phyloP scores from a whole-genome alignment of 441 rosid species.

The Adansonia gregorii region DNA sequence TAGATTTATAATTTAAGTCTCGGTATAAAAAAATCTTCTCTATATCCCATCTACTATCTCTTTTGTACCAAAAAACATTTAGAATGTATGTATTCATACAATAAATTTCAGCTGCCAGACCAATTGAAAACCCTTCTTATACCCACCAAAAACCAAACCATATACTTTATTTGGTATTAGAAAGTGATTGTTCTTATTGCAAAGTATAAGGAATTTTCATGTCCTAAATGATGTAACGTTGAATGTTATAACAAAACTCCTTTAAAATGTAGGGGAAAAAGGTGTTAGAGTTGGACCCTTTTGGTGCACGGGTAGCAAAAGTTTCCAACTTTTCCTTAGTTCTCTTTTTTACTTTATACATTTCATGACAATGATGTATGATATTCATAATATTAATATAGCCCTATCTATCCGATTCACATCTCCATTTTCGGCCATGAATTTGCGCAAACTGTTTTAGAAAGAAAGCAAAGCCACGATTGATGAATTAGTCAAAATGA shows the following conservation, averaged over 20 bases:
- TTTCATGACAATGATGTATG: constrained; percentile 10
- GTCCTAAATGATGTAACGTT: constrained; percentile 13
- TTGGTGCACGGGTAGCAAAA: constrained; percentile 23
- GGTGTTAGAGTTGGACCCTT: constrained; percentile 18
- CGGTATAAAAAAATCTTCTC: too few relatives aligned
- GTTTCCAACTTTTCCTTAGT: constrained; percentile 2
- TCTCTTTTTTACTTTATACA: constrained; percentile 13
- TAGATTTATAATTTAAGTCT: too few relatives aligned
- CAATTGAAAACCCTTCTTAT: not conserved
- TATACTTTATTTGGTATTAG: not conserved
- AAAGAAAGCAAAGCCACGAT: not conserved
- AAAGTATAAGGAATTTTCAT: not conserved
- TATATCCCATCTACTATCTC: too few relatives aligned
- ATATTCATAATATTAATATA: not conserved
- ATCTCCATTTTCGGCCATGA: constrained; percentile 1
- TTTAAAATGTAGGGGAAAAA: constrained; percentile 17
- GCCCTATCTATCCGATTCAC: not conserved
- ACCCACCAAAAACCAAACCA: not conserved
- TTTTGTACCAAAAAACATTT: too few relatives aligned
- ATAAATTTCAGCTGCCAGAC: constrained; percentile 6
- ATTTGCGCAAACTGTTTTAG: not conserved
- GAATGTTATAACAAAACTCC: not conserved
- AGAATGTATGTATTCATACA: too few relatives aligned
- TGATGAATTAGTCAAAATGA: not conserved
- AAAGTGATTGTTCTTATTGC: not conserved